Evolutionary conservation across 2,329 filamentous ascomycete species (phyloP), one percentile per base, ranked within the genome.

Genomic region (Diaporthe sp.): DNA sequence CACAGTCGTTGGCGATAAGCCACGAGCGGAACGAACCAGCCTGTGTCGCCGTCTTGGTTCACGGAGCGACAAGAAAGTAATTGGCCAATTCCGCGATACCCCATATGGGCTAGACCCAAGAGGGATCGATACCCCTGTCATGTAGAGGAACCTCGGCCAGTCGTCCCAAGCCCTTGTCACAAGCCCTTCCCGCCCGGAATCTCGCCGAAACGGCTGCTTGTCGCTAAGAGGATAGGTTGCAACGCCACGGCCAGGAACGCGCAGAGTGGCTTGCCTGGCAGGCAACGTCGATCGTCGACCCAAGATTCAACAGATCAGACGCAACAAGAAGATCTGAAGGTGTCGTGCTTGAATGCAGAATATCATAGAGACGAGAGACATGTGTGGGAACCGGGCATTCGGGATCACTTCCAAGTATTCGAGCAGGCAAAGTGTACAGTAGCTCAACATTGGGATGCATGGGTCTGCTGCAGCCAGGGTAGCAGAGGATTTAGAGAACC

Each of bases 241-340:
- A 42, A 52, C 69, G 54, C 69, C 54, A 61, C 42, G 19, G 33
- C 45, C 57, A 72, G 69, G 69, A 72, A 72, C 69, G 57, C 45
- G 69, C 30, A 22, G 47, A 19, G 33, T 61, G 42, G 57, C n/a
- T 60, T 64, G 30, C 38, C 57, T 22, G 12, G 22, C 8, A 25
- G 25, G 28, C 57, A 52, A 71, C 42, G 45, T 50, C 54, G 61
- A 71, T 60, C n/a, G 7, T 61, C 50, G 42, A 45, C n/a, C 30
- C 17, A 42, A 30, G 45, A 52, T 42, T 10, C 33, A 33, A 47
- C 57, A 40, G 69, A 42, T 42, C 5, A 40, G 15, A n/a, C 38
- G 33, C 64, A 67, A 67, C 28, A 35, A 28, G 4, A 38, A 13
- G 42, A 35, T 52, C 64, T 19, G 4, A n/a, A 67, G 33, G 22